Evolutionary conservation across 305 asterid species (phyloP).

Genomic region (Solanum hybrid): DNA sequence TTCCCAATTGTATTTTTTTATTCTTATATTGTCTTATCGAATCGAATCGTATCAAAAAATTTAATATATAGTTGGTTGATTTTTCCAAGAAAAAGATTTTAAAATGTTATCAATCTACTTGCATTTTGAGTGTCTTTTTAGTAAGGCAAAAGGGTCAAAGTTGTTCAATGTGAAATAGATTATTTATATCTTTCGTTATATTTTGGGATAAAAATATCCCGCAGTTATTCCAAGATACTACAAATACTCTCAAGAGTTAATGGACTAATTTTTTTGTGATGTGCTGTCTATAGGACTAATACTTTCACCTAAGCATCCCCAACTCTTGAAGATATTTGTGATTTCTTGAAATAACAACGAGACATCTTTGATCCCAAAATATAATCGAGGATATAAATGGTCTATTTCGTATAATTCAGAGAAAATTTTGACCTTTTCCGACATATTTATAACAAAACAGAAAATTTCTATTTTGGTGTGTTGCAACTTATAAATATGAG

Average conservation of each 20-base stretch:
- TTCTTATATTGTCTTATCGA: not conserved
- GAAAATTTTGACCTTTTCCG: too few species aligned
- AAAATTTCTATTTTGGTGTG: too few species aligned
- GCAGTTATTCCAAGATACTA: accelerated
- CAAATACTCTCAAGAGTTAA: too few species aligned
- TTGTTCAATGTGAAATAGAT: too few species aligned
- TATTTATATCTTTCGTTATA: too few species aligned
- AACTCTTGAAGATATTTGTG: too few species aligned
- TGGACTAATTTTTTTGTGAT: too few species aligned
- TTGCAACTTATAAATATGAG: too few species aligned
- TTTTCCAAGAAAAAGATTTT: not conserved
- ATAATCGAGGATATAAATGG: too few species aligned
- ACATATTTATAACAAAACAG: too few species aligned
- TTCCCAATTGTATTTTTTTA: not conserved
- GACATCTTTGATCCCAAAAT: accelerated
- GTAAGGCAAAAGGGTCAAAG: not conserved
- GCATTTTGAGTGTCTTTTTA: not conserved
- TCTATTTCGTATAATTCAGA: not conserved
- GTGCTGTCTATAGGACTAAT: not conserved
- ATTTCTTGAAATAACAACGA: too few species aligned
- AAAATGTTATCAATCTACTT: not conserved
- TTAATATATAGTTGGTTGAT: not conserved
- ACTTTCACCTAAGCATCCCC: accelerated
- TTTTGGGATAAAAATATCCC: accelerated
- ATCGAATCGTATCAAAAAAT: not conserved